Conservation (phyloP, 108 stramenopile species). For the Skeletonema tropicum region DNA sequence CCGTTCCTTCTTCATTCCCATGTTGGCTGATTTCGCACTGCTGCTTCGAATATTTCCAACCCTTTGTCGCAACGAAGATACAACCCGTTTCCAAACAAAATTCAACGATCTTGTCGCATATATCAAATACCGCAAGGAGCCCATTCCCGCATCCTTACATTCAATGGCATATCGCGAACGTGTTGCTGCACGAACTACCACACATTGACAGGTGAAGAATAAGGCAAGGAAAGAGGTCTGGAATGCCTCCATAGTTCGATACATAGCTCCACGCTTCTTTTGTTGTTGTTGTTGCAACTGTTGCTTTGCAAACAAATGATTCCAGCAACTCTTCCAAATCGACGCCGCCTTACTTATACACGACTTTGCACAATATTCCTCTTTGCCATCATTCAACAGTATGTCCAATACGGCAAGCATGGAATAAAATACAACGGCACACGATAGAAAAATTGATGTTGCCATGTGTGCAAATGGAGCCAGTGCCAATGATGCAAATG, state of each 20-base stretch:
- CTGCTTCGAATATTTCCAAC: background rate
- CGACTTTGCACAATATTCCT: constrained; percentile 13
- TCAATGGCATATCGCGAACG: constrained; percentile 31
- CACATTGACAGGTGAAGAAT: constrained; percentile 19
- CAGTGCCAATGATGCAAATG: constrained; percentile 19
- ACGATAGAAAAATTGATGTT: constrained; percentile 25
- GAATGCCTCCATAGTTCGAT: constrained; percentile 19
- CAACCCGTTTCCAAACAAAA: constrained; percentile 19
- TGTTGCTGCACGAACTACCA: constrained; percentile 20
- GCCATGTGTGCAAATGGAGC: constrained; percentile 44
- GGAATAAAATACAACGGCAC: constrained; percentile 23
- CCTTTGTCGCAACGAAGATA: background rate
- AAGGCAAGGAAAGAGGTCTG: constrained; percentile 18
- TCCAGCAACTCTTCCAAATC: constrained; percentile 20
- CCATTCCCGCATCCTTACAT: constrained; percentile 32
- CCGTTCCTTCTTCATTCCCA: background rate
- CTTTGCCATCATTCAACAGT: constrained; percentile 35
- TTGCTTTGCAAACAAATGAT: constrained; percentile 20
- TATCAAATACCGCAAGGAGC: constrained; percentile 37
- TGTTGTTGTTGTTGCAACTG: background rate
- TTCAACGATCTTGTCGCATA: constrained; percentile 33
- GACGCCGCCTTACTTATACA: constrained; percentile 25
- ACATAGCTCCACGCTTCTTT: background rate
- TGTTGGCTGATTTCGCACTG: background rate
- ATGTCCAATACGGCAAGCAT: constrained; percentile 32